Evolutionary conservation across 2,329 filamentous ascomycete species (phyloP).

Genomic region (Diaporthe citri): DNA sequence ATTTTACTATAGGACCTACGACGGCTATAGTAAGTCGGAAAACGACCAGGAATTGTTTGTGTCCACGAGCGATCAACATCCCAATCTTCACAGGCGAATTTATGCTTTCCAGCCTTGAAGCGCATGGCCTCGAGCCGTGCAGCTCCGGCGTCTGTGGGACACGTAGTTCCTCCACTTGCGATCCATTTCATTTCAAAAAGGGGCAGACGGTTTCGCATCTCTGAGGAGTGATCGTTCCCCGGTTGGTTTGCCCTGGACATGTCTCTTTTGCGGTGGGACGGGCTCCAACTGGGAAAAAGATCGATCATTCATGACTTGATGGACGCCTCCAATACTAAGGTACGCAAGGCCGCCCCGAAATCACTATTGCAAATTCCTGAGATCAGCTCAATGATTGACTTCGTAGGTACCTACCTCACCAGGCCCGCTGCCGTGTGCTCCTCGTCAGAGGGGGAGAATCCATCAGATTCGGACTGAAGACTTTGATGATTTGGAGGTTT

Average conservation of each 20-base stretch:
- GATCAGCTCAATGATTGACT: background rate
- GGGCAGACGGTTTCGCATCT: background rate
- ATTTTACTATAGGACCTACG: background rate
- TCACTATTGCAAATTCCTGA: background rate
- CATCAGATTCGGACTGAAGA: no score
- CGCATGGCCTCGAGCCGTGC: background rate
- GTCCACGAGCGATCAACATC: background rate
- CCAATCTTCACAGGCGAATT: background rate
- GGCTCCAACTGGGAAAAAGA: no score
- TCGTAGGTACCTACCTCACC: no score
- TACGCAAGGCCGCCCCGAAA: slow-evolving; percentile 21
- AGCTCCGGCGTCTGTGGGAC: background rate
- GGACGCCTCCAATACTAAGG: no score
- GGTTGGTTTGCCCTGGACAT: background rate
- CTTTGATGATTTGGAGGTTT: no score
- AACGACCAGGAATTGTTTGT: background rate
- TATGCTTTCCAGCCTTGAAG: background rate
- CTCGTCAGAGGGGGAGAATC: no score
- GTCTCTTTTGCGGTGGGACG: no score
- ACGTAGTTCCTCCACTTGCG: background rate
- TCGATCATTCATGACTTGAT: no score
- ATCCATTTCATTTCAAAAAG: background rate
- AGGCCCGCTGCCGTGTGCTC: no score
- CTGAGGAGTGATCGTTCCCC: background rate
- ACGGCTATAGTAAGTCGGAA: slow-evolving; percentile 12